A percentile compares a stretch with the other conserved stretches of the same genome.
These are phyloP conservation scores for Tolypocladium endophyticum DNA, from an alignment of 2,329 filamentous ascomycete species.

Conservation along the genomic window DNA sequence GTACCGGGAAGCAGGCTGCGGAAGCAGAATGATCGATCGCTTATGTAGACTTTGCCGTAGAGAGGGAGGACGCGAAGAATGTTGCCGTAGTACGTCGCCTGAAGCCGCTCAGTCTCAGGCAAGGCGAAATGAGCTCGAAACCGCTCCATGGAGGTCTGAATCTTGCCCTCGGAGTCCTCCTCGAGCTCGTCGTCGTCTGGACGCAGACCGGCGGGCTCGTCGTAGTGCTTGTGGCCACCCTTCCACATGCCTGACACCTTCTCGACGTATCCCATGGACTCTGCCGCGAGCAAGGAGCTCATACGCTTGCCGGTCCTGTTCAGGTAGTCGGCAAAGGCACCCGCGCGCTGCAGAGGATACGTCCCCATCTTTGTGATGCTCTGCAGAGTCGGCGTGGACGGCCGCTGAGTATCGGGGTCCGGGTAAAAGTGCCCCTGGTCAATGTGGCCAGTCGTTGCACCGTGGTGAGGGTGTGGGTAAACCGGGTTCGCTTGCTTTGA, in stretches of 20 bases:
- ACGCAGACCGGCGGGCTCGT: constrained; percentile 42
- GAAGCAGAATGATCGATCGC: constrained; percentile 81
- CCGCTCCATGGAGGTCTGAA: constrained; percentile 60
- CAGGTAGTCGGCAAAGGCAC: constrained; percentile 72
- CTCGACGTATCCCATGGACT: constrained; percentile 92
- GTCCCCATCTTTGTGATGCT: constrained; percentile 51
- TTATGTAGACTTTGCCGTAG: constrained; percentile 95
- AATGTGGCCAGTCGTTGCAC: constrained; percentile 28
- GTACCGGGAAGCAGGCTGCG: constrained; percentile 83
- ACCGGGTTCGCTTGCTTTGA: constrained; percentile 5
- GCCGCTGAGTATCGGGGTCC: constrained; percentile 9
- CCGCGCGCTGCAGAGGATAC: constrained; percentile 75
- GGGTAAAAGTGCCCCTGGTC: constrained; percentile 17
- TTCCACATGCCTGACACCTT: constrained; percentile 98
- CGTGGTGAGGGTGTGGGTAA: constrained; percentile 11
- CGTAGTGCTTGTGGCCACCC: constrained; percentile 82
- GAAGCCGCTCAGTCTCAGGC: constrained; percentile 70
- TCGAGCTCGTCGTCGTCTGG: constrained; percentile 46
- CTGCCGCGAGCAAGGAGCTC: constrained; percentile 71
- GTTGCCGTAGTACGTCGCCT: constrained; percentile 86
- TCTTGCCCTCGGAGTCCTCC: constrained; percentile 52
- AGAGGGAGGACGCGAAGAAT: constrained; percentile 82
- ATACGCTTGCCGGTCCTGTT: constrained; percentile 70
- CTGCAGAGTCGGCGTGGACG: constrained; percentile 33
- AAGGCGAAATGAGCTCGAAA: constrained; percentile 87